Conservation (phyloP, 208 protist species). For the Wallacemonas sp. region DNA sequence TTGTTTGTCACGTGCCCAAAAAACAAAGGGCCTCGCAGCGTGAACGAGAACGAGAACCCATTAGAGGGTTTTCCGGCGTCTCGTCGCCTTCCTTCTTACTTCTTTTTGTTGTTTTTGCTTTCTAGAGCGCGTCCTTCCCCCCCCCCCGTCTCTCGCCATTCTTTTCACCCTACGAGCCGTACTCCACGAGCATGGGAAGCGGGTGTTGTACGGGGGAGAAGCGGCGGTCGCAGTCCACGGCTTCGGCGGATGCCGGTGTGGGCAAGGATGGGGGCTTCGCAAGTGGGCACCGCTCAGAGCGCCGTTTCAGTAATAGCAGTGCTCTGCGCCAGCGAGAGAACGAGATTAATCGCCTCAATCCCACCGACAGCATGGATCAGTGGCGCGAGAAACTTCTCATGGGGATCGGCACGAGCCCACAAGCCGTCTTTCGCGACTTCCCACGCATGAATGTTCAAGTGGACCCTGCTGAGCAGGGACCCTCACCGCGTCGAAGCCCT, state of each 20-base stretch:
- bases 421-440: conserved; percentile 76
- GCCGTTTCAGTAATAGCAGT: not conserved
- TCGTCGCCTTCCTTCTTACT: conserved; percentile 2
- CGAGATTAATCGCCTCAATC: conserved; percentile 39
- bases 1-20: no score
- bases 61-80: no score
- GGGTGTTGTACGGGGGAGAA: not conserved
- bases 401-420: conserved; percentile 44
- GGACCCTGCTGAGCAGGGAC: no score
- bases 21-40: no score
- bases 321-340: conserved; percentile 30
- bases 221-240: no score
- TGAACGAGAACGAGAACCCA: no score
- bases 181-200: conserved; percentile 6
- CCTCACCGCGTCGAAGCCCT: conserved; percentile 22
- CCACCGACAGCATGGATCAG: conserved; percentile 29
- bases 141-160: no score
- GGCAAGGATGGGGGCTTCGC: no score
- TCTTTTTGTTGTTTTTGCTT: not conserved
- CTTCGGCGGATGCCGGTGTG: no score
- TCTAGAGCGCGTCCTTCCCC: no score
- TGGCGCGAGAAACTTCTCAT: conserved; percentile 44
- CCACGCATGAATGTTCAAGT: conserved; percentile 68
- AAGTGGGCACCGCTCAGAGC: no score
- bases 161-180: not conserved